A percentile compares a stretch with the other conserved stretches of the same genome.
Conservation (phyloP, 179 eudicot species). For the Patellifolia procumbens region DNA sequence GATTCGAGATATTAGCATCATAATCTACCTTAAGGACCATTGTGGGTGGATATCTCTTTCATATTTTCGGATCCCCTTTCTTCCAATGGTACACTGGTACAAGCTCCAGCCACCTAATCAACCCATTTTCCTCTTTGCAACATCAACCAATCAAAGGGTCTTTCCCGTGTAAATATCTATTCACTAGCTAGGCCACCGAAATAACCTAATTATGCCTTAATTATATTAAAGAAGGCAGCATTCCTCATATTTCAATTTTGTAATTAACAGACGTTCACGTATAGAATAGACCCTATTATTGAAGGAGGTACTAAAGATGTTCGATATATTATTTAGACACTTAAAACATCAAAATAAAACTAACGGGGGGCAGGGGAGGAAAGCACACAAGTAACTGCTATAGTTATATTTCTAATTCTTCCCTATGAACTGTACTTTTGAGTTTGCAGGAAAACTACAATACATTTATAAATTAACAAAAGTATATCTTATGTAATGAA, state of each 20-base stretch:
- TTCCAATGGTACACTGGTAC: constrained; percentile 27
- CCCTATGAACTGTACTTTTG: too few species aligned
- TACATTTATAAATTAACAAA: background rate
- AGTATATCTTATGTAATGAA: background rate
- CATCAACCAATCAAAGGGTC: constrained; percentile 3
- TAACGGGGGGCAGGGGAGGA: too few species aligned
- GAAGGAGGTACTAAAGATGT: background rate
- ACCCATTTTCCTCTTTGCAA: constrained; percentile 5
- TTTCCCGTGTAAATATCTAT: background rate
- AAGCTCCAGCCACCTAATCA: constrained; percentile 14
- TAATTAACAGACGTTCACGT: background rate
- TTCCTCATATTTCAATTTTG: background rate
- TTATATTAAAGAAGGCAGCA: background rate
- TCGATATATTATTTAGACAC: background rate
- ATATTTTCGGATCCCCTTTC: constrained; percentile 23
- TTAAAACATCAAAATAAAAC: background rate
- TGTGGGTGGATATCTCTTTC: constrained; percentile 34
- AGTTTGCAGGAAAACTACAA: background rate
- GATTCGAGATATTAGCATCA: constrained; percentile 33
- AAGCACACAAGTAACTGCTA: too few species aligned
- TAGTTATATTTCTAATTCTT: too few species aligned
- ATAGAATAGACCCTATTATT: background rate
- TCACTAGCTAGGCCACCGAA: background rate
- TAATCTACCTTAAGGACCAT: constrained; percentile 27
- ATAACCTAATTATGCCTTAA: background rate